These are phyloP conservation scores for Globisporangium cystogenes DNA, from an alignment of 352 stramenopile species.

Conservation along the genomic window DNA sequence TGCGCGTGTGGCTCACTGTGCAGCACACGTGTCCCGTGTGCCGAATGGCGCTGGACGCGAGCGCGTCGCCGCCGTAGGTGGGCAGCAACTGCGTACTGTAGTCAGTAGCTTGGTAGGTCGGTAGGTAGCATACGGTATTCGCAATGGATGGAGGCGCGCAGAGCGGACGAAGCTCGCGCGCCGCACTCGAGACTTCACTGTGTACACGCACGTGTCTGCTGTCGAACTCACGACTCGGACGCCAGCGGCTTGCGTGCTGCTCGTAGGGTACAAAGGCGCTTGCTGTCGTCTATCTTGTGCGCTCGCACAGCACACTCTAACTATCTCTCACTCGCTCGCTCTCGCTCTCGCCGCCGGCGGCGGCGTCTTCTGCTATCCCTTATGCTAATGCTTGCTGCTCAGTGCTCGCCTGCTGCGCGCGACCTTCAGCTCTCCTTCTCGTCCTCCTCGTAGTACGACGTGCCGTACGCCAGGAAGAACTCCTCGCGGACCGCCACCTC, in stretches of 20 bases:
- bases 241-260: too few species aligned
- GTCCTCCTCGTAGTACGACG: slow-evolving; percentile 86
- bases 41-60: slow-evolving; percentile 18
- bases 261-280: neutral
- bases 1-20: slow-evolving; percentile 63
- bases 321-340: slow-evolving; percentile 32
- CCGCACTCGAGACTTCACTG: too few species aligned
- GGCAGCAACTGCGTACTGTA: neutral
- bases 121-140: too few species aligned
- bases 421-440: slow-evolving; percentile 40
- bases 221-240: too few species aligned
- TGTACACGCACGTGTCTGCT: too few species aligned
- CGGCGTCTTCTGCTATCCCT: too few species aligned
- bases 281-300: slow-evolving; percentile 5
- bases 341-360: neutral
- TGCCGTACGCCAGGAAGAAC: slow-evolving; percentile 87
- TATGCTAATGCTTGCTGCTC: too few species aligned
- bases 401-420: too few species aligned
- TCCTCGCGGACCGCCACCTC: slow-evolving; percentile 77
- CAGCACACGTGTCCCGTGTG: slow-evolving; percentile 73
- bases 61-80: too few species aligned
- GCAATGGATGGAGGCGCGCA: neutral
- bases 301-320: slow-evolving; percentile 8
- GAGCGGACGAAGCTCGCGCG: neutral
- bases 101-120: neutral